Evolutionary conservation across 768 basidiomycete genomes (phyloP), one percentile per base, ranked within the genome.

Genomic region (Agrocybe praecox): DNA sequence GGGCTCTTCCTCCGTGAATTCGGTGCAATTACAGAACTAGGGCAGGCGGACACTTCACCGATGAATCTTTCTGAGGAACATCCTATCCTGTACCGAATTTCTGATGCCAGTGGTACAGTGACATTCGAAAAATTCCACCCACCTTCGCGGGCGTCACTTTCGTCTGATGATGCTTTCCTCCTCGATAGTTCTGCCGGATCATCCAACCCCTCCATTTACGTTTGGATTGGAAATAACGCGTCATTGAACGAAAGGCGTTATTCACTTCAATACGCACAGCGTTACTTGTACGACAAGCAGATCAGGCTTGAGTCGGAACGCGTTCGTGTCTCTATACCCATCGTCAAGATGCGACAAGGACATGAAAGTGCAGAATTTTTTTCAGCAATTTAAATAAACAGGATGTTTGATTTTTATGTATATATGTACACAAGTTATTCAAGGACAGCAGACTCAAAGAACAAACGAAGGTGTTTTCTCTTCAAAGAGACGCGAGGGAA

Each of bases 311-410:
- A 51, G 15, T 61, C 55, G 10, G 33, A 49, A 47, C 56, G 54
- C 32, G 66, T 55, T 46, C 65, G 55, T 33, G 74, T 73, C 34
- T 67, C 76, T 8, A 69, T 76, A 15, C 76, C 76, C 2, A 73
- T 85, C 36, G 73, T 85, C 47, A 84, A 79, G 68, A 78, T 84
- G 74, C 73, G 72, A 46, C 80, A 87, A 64, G 85, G 84, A 4
- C 67, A 68, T 34, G 85, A 86, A 67, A 77, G 72, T n/a, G 66
- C 74, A 3, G 75, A 71, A 17, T 86, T 85, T 66, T 65, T 77
- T 54, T 63, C 62, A 50, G 59, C 49, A 4, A 50, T 64, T 3
- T 64, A 53, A 53, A 19, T 29, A 29, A 29, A 5, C 26, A 29
- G 26, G 26, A 9, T 29, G 26, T 29, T n/a, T n/a, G n/a, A n/a